These are phyloP conservation scores for Coelastrella sp. DNA, from an alignment of 139 green algal species.

Conservation along the genomic window DNA sequence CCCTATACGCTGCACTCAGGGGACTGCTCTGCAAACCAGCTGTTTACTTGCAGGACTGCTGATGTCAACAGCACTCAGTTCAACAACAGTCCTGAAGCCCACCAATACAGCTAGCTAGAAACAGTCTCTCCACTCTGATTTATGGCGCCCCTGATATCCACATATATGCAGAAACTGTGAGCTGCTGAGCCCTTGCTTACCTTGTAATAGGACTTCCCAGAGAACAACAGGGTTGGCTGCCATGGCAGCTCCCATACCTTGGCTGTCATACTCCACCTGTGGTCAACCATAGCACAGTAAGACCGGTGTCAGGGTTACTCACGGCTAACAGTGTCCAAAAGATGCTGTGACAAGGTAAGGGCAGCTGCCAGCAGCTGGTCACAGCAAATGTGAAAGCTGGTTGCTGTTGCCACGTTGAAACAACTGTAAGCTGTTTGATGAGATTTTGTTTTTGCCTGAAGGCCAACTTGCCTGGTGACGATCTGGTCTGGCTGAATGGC, in stretches of 20 bases:
- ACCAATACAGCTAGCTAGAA: too few relatives aligned
- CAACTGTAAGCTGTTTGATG: not conserved
- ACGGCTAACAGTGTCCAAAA: not conserved
- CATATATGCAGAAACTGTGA: not conserved
- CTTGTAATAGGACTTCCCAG: slow-evolving; percentile 61
- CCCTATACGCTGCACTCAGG: too few relatives aligned
- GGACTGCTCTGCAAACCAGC: too few relatives aligned
- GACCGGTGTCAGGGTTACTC: not conserved
- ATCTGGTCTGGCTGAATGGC: slow-evolving; percentile 55
- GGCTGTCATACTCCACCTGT: slow-evolving; percentile 68
- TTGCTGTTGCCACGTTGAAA: not conserved
- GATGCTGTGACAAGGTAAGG: too few relatives aligned
- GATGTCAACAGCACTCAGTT: too few relatives aligned
- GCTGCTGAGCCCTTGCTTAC: slow-evolving; percentile 35
- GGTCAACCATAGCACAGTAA: not conserved
- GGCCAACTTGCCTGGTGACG: slow-evolving; percentile 44
- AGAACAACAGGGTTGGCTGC: slow-evolving; percentile 62
- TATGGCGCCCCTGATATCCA: too few relatives aligned
- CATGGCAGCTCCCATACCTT: slow-evolving; percentile 60
- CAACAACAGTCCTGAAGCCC: too few relatives aligned
- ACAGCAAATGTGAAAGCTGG: too few relatives aligned
- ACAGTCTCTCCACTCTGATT: too few relatives aligned
- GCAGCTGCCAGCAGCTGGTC: too few relatives aligned
- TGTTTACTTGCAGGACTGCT: too few relatives aligned
- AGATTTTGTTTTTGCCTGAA: not conserved